Evolutionary conservation across 2,329 filamentous ascomycete species (phyloP).

Genomic region (Aspergillus novoparasiticus): DNA sequence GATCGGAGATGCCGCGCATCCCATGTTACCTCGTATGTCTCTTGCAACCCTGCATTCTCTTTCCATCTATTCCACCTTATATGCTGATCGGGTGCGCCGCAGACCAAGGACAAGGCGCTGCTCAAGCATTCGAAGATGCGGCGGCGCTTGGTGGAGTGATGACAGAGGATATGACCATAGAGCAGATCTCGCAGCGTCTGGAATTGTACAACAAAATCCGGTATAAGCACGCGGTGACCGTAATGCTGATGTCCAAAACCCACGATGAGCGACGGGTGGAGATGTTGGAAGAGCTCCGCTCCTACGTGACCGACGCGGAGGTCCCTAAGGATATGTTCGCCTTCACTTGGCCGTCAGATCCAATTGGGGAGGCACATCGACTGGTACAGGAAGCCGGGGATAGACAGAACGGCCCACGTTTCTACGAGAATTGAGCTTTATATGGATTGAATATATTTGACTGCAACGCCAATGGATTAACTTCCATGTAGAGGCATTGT

Average conservation of each 20-base stretch:
- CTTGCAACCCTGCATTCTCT: not conserved
- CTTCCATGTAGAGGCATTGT: too few species aligned
- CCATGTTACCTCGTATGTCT: not conserved
- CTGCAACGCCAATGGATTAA: too few species aligned
- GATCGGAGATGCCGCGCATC: conserved; percentile 20
- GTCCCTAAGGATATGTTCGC: not conserved
- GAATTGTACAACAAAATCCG: not conserved
- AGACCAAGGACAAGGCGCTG: not conserved
- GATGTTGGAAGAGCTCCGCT: not conserved
- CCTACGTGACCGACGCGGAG: not conserved
- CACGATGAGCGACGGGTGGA: not conserved
- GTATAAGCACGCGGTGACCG: not conserved
- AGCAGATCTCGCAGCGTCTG: not conserved
- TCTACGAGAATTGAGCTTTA: not conserved
- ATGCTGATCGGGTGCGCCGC: not conserved
- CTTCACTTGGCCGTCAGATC: not conserved
- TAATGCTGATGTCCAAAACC: not conserved
- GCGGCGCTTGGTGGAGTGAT: not conserved
- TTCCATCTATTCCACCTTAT: not conserved
- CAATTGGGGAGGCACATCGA: not conserved
- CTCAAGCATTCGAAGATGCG: not conserved
- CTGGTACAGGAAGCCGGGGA: not conserved
- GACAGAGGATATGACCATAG: not conserved
- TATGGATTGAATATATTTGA: too few species aligned
- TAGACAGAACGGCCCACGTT: not conserved